Evolutionary conservation across 148 eudicot genomes (phyloP).

Genomic region (Polygonum aviculare): DNA sequence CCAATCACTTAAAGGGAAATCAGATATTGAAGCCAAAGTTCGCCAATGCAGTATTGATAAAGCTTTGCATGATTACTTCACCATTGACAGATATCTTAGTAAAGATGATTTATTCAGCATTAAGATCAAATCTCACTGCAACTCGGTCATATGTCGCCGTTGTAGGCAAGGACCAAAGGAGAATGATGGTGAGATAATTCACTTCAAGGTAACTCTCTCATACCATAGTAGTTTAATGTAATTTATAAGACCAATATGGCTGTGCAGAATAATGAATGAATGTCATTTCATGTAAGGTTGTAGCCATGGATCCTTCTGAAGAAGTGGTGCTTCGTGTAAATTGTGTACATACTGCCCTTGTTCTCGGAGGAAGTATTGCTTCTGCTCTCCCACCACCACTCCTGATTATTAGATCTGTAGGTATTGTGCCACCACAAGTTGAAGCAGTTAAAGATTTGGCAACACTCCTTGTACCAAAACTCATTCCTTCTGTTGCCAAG

Average conservation of each 20-base stretch:
- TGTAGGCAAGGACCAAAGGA: conserved; percentile 47
- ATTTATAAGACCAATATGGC: neutral
- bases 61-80: conserved; percentile 71
- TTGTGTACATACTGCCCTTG: conserved; percentile 71
- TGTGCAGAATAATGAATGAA: neutral
- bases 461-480: conserved; percentile 59
- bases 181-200: conserved; percentile 36
- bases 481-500: conserved; percentile 79
- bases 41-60: conserved; percentile 82
- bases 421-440: conserved; percentile 46
- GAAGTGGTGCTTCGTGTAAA: conserved; percentile 63
- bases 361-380: conserved; percentile 78
- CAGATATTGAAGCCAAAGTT: conserved; percentile 67
- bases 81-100: conserved; percentile 70
- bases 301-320: conserved; percentile 77
- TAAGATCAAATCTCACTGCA: conserved; percentile 75
- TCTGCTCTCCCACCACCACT: conserved; percentile 77
- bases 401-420: conserved; percentile 30
- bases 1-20: conserved; percentile 62
- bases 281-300: conserved; percentile 42
- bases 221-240: conserved; percentile 10
- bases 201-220: conserved; percentile 60
- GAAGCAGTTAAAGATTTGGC: conserved; percentile 52
- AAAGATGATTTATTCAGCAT: conserved; percentile 72
- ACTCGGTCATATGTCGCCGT: conserved; percentile 57